Percentiles rank a stretch among this genome's conserved stretches.
Evolutionary conservation across 768 basidiomycete species (phyloP).

Genomic region (Suillus plorans): DNA sequence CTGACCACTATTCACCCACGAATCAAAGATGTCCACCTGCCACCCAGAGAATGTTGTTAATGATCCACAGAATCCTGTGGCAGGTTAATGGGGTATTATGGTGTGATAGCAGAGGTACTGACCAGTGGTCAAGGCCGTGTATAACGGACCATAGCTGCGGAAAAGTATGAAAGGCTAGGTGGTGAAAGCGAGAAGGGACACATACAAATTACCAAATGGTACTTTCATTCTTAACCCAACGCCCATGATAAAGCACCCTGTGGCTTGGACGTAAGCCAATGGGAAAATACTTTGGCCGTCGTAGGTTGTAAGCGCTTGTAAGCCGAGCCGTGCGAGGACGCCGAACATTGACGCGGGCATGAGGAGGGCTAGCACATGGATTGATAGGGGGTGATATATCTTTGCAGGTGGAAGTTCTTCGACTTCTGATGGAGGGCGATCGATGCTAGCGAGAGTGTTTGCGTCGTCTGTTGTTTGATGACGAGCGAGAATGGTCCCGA

Average conservation of each 20-base stretch:
- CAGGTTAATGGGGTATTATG: constrained; percentile 2
- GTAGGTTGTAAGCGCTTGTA: constrained; percentile 72
- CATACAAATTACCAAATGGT: constrained; percentile 78
- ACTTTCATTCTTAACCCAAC: constrained; percentile 67
- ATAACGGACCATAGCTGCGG: constrained; percentile 83
- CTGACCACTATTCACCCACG: constrained; percentile 72
- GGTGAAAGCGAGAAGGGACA: constrained; percentile 39
- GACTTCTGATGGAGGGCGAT: constrained; percentile 37
- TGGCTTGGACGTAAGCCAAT: constrained; percentile 80
- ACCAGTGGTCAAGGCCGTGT: constrained; percentile 88
- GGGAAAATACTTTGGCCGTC: constrained; percentile 76
- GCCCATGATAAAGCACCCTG: constrained; percentile 94
- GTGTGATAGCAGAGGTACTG: constrained; percentile 13
- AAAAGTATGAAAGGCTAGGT: constrained; percentile 10
- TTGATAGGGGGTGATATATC: constrained; percentile 53
- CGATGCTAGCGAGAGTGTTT: constrained; percentile 41
- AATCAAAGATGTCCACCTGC: constrained; percentile 85
- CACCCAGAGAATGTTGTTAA: constrained; percentile 96
- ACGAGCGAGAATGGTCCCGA: constrained; percentile 35
- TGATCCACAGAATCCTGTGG: constrained; percentile 87
- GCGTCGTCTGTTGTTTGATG: constrained; percentile 34
- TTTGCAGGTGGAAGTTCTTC: constrained; percentile 35
- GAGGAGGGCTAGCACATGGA: constrained; percentile 67
- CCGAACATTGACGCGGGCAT: constrained; percentile 85
- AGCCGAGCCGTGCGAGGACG: constrained; percentile 77